Evolutionary conservation across 192 early-diverging fungal genomes (phyloP).

Genomic region (Ambispora gerdemannii): DNA sequence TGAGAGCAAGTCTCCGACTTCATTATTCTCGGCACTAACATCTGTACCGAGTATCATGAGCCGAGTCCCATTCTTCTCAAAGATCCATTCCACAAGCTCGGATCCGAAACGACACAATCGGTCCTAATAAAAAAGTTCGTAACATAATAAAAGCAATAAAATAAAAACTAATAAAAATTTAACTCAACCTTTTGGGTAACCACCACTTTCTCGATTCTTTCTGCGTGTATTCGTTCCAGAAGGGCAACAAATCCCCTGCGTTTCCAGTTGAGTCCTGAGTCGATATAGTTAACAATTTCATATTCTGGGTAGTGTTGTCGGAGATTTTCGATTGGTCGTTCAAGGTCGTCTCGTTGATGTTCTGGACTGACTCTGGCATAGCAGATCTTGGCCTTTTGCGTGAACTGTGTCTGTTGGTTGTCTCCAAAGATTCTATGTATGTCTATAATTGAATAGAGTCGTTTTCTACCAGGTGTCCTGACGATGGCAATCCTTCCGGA

Average conservation of each 20-base stretch:
- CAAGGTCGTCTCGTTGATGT: constrained; percentile 16
- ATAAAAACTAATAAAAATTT: too few relatives aligned
- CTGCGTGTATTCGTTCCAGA: too few relatives aligned
- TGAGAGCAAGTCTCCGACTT: constrained; percentile 18
- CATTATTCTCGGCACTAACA: neutral
- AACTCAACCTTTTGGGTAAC: constrained; percentile 16
- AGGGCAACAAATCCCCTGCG: neutral
- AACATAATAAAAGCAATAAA: too few relatives aligned
- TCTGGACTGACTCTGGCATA: constrained; percentile 18
- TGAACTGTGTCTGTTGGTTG: neutral
- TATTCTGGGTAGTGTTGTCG: constrained; percentile 13
- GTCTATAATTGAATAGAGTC: constrained; percentile 16
- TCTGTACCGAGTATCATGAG: neutral
- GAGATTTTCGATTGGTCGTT: constrained; percentile 17
- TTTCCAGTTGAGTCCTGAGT: constrained; percentile 20
- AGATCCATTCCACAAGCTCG: constrained; percentile 18
- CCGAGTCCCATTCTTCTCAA: constrained; percentile 20
- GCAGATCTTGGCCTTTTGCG: constrained; percentile 8
- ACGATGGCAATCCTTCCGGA: neutral
- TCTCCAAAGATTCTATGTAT: constrained; percentile 16
- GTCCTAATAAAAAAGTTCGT: too few relatives aligned
- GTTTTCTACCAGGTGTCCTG: constrained; percentile 1
- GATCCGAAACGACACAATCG: constrained; percentile 6
- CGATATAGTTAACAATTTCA: constrained; percentile 10
- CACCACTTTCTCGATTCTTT: constrained; percentile 15